Evolutionary conservation across 495 filamentous ascomycete species (phyloP), one percentile per base, ranked within the genome.

Genomic region (Pyrenopolyporus hunteri): DNA sequence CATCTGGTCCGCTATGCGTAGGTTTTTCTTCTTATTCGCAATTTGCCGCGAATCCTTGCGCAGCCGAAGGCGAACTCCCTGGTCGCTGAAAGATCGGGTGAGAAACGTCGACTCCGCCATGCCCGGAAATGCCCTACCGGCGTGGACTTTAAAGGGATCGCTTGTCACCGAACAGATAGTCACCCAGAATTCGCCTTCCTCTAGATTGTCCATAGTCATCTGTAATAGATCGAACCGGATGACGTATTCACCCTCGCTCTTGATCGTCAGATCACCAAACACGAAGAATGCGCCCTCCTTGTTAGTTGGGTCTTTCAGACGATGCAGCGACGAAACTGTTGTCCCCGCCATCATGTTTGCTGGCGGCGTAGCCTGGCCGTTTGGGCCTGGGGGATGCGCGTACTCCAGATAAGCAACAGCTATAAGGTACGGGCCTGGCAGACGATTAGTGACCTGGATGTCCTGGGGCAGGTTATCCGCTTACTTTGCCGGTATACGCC

Each of bases 241-340:
- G 20, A 89, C 80, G 62, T 85, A 95, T 4, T 82, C 81, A 19
- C 94, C 94, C 62, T 91, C 89, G 14, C 89, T 79, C 71, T 90
- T 88, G 20, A 95, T 85, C 0, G 93, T 97, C 13, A 98, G 76
- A 72, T 98, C 94, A 4, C 90, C 89, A 74, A 96, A 98, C n/a
- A 98, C 90, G 59, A 98, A 98, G 78, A 95, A 98, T 1, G 89
- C 92, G 9, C 92, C 93, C 80, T 97, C 93, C 83, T 67, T 85
- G 73, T 98, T 96, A 70, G 93, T 85, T 10, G 89, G 85, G 71
- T 98, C 92, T 73, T 98, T 98, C 59, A 98, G 76, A 45, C 91
- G 85, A 75, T 98, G 93, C 47, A 97, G 82, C 19, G 94, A 98
- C 14, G 94, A 98, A 22, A 93, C 91, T 49, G 93, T 76, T 16